Conservation (phyloP, 2,329 filamentous ascomycete species). For the Ophiostoma quercus region DNA sequence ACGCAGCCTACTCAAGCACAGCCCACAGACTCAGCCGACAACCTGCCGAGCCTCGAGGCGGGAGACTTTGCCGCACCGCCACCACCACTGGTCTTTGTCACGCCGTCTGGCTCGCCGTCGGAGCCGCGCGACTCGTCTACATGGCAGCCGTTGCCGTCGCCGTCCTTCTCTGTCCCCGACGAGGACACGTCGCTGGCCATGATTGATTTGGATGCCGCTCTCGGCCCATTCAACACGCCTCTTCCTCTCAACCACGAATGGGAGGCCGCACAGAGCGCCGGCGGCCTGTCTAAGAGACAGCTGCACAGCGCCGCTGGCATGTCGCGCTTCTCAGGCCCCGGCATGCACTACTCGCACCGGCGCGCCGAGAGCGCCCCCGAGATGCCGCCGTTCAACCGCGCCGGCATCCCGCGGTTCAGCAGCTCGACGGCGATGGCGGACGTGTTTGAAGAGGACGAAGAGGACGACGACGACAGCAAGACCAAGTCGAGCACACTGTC, state of each 20-base stretch:
- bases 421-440: conserved; percentile 75
- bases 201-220: conserved; percentile 89
- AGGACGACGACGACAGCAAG: conserved; percentile 41
- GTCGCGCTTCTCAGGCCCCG: conserved; percentile 62
- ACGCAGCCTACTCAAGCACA: conserved; percentile 22
- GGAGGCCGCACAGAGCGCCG: conserved; percentile 59
- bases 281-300: conserved; percentile 56
- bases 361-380: conserved; percentile 77
- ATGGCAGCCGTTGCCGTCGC: conserved; percentile 38
- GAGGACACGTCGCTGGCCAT: conserved; percentile 70
- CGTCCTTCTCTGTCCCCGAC: conserved; percentile 36
- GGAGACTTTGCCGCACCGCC: conserved; percentile 21
- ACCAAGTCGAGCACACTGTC: not conserved
- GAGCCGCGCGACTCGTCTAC: conserved; percentile 26
- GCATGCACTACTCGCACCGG: conserved; percentile 68
- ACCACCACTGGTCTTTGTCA: conserved; percentile 41
- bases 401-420: conserved; percentile 57
- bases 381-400: conserved; percentile 66
- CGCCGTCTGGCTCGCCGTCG: conserved; percentile 35
- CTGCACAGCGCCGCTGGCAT: conserved; percentile 73
- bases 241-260: conserved; percentile 58
- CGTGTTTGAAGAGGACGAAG: conserved; percentile 81
- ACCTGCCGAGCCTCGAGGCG: conserved; percentile 29
- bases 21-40: conserved; percentile 26
- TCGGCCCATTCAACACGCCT: conserved; percentile 87